phyloP scores from a whole-genome alignment of 2,329 filamentous ascomycete species.

The Colletotrichum ledebouriae region DNA sequence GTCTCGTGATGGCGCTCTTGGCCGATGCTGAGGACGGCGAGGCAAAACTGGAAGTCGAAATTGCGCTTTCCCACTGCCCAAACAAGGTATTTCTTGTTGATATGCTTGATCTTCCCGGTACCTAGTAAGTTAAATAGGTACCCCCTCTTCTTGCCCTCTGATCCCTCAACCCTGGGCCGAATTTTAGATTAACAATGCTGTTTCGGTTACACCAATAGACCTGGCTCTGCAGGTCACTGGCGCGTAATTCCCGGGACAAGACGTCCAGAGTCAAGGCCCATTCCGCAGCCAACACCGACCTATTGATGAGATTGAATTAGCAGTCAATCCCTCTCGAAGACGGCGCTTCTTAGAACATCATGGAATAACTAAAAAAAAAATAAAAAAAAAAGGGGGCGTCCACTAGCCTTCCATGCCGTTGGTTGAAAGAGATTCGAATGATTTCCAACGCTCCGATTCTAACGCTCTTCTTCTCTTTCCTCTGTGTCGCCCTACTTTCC shows the following conservation, averaged over 20 bases:
- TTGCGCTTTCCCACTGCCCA: background rate
- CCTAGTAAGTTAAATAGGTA: conserved; percentile 16
- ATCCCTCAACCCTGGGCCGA: conserved; percentile 4
- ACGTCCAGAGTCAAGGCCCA: background rate
- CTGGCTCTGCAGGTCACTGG: conserved; percentile 1
- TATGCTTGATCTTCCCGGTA: conserved; percentile 34
- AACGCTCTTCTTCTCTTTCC: conserved; percentile 1
- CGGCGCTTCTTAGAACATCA: conserved; percentile 14
- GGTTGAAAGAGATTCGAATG: background rate
- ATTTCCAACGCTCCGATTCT: conserved; percentile 4
- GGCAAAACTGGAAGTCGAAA: background rate
- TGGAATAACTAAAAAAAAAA: background rate
- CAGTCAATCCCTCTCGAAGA: background rate
- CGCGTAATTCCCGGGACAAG: background rate
- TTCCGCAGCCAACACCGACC: conserved; percentile 6
- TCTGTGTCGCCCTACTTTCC: conserved; percentile 11
- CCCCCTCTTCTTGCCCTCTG: conserved; percentile 4
- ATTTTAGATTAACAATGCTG: conserved; percentile 30
- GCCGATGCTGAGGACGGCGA: background rate
- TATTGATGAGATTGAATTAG: background rate
- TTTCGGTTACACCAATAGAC: conserved; percentile 23
- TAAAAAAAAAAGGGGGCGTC: too few relatives aligned
- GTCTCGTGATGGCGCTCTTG: conserved; percentile 3
- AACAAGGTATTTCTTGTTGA: conserved; percentile 26
- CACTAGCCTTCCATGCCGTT: conserved; percentile 18